Evolutionary conservation across 805 yeast species (phyloP).

Genomic region (Hanseniaspora vineae): DNA sequence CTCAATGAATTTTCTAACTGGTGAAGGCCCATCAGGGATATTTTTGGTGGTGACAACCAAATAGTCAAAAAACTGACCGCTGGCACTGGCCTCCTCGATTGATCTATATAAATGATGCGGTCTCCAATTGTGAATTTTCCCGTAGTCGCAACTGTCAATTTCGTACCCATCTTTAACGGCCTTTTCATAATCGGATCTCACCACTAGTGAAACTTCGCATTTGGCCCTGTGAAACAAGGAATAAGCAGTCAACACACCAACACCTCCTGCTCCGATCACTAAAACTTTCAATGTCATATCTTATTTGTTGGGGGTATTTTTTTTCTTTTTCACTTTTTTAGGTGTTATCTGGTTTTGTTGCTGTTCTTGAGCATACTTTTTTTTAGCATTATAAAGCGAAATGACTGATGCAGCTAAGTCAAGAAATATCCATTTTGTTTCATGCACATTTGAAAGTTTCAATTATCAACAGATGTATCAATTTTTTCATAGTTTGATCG

Average conservation of each 20-base stretch:
- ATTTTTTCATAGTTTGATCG: too few species aligned
- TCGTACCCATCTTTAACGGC: constrained; percentile 33
- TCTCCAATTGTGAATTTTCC: constrained; percentile 33
- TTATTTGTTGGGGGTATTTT: too few species aligned
- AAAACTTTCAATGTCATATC: constrained; percentile 26
- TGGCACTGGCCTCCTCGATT: constrained; percentile 29
- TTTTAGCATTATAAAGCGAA: too few species aligned
- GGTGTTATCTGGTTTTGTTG: background rate
- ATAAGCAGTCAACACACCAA: constrained; percentile 61
- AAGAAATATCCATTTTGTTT: too few species aligned
- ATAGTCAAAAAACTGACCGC: constrained; percentile 32
- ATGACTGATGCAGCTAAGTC: too few species aligned
- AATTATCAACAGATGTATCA: too few species aligned
- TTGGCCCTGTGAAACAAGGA: constrained; percentile 37
- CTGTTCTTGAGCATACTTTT: background rate
- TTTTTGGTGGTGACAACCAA: constrained; percentile 51
- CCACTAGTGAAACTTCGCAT: constrained; percentile 41
- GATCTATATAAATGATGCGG: constrained; percentile 32
- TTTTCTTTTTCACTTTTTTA: background rate
- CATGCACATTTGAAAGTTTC: too few species aligned
- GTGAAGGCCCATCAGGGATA: constrained; percentile 38
- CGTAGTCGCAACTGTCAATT: constrained; percentile 47
- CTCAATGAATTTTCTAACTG: constrained; percentile 35
- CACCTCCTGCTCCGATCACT: constrained; percentile 69
- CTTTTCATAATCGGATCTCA: constrained; percentile 50